Evolutionary conservation across 1,284 basidiomycete genomes (phyloP), one percentile per base, ranked within the genome.

Genomic region (Cutaneotrichosporon sp.): DNA sequence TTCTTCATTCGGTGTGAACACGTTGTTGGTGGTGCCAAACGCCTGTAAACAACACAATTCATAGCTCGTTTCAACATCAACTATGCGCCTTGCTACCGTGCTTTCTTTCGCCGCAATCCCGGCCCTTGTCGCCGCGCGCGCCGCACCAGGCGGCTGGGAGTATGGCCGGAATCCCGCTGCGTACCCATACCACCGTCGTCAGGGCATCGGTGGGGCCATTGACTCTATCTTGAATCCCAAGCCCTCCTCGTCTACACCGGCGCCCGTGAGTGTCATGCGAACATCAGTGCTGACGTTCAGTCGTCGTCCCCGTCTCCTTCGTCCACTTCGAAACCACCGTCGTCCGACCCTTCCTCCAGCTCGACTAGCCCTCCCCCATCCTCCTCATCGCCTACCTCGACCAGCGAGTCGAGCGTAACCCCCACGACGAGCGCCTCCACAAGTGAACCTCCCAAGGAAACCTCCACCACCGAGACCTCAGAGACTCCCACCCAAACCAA

Each of bases 61-160:
- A 16, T 37, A 4, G 41, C 16, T 3, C 10, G 11, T 1, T 41
- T 31, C 31, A 29, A 31, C 42, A 35, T 24, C 24, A 25, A 22
- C 20, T 12, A 53, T 53, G 52, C 52, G 52, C 19, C 11, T 52
- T 17, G 16, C 46, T 9, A 38, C 46, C 2, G 17, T 26, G 3
- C 4, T 31, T n/a, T 32, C 52, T 11, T 3, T 53, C n/a, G 11
- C 32, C n/a, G 52, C 52, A 3, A 14, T 53, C 11, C 52, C 52
- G 8, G 31, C 39, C 2, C 38, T 49, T 5, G 52, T 34, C 11
- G 32, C 46, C 29, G 9, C 29, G 9, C 29, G 14, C 11, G 32
- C 19, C 22, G 38, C n/a, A 6, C 34, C 34, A 6, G n/a, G n/a
- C n/a, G n/a, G 3, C 2, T 41, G 38, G 38, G 20, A 41, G 20